A percentile compares a stretch with the other conserved stretches of the same genome.
Evolutionary conservation across 495 filamentous ascomycete species (phyloP).

Genomic region (Aspergillus sclerotioniger): DNA sequence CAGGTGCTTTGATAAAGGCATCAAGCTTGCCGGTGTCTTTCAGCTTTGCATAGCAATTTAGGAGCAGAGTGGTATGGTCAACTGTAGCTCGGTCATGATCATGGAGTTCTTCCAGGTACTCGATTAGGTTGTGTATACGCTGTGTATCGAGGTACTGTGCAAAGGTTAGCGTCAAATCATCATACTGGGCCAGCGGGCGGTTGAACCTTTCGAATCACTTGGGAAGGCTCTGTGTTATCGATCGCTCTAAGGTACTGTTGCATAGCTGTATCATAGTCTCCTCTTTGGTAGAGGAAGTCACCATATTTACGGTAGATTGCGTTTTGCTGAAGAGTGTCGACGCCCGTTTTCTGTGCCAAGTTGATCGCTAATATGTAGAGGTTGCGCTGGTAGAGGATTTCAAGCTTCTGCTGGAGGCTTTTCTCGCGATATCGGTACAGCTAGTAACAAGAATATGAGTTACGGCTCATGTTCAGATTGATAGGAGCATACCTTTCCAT

Average conservation of each 20-base stretch:
- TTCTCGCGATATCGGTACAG: conserved; percentile 92
- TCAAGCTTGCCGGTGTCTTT: conserved; percentile 96
- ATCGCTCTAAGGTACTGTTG: conserved; percentile 96
- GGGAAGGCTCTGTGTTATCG: conserved; percentile 90
- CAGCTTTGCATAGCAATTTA: conserved; percentile 97
- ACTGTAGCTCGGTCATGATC: conserved; percentile 89
- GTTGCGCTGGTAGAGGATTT: conserved; percentile 91
- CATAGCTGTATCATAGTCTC: conserved; percentile 96
- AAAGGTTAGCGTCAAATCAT: conserved; percentile 21
- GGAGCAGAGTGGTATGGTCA: conserved; percentile 91
- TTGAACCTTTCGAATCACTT: conserved; percentile 82
- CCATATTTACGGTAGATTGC: conserved; percentile 92
- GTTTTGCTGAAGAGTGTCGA: conserved; percentile 77
- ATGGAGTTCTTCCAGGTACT: conserved; percentile 95
- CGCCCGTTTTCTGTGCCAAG: conserved; percentile 82
- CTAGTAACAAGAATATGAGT: conserved; percentile 41
- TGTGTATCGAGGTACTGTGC: conserved; percentile 86
- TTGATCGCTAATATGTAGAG: conserved; percentile 90
- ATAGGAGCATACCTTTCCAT: conserved; percentile 70
- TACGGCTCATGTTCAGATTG: neutral
- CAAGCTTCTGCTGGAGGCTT: conserved; percentile 81
- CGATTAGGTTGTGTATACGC: conserved; percentile 93
- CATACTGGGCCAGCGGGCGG: neutral
- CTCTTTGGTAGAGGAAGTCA: conserved; percentile 92
- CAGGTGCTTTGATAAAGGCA: conserved; percentile 92